Percentiles rank a stretch among this genome's conserved stretches.
phyloP scores from a whole-genome alignment of 805 yeast species.

The Schizosaccharomyces pombe region DNA sequence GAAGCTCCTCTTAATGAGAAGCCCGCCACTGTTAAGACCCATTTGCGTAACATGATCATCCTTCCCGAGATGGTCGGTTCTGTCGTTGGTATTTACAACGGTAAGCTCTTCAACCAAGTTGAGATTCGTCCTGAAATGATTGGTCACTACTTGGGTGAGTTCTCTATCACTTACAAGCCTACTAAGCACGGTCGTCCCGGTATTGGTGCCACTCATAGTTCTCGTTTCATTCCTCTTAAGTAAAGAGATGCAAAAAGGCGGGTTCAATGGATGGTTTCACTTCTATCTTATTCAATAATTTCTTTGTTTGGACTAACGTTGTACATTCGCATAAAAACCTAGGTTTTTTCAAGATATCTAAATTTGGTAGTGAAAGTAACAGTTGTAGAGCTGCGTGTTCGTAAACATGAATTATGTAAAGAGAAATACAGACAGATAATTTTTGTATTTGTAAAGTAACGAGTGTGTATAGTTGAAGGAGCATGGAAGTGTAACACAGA shows the following conservation, averaged over 20 bases:
- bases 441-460: too few species aligned
- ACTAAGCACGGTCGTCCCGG: conserved; percentile 99
- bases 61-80: conserved; percentile 99
- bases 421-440: too few species aligned
- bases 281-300: not conserved
- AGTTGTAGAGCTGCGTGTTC: too few species aligned
- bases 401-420: too few species aligned
- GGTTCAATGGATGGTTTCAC: not conserved
- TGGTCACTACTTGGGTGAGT: conserved; percentile 99
- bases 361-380: too few species aligned
- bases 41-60: conserved; percentile 93
- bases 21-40: conserved; percentile 96
- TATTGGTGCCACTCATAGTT: conserved; percentile 33
- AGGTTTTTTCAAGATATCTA: too few species aligned
- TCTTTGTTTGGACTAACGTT: not conserved
- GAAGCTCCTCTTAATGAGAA: conserved; percentile 71
- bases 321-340: not conserved
- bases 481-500: too few species aligned
- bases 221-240: conserved; percentile 17
- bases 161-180: conserved; percentile 98
- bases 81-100: conserved; percentile 96
- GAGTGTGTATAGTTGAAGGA: too few species aligned
- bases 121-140: conserved; percentile 99
- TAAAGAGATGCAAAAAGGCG: conserved; percentile 6
- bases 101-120: conserved; percentile 96